phyloP scores from a whole-genome alignment of 2,329 filamentous ascomycete genomes.

The Xylariaceae sp. region DNA sequence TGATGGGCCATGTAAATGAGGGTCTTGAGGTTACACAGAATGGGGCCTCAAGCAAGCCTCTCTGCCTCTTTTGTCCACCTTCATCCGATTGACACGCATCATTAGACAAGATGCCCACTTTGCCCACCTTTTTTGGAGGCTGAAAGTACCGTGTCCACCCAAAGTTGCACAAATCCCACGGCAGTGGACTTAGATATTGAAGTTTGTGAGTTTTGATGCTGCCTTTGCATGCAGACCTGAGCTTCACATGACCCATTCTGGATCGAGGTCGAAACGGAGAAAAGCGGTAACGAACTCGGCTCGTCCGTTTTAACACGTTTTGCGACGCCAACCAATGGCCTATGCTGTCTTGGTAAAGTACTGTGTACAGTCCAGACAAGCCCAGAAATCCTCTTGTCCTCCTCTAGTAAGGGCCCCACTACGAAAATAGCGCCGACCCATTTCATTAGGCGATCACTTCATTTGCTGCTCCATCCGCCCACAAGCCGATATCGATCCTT shows the following conservation, averaged over 20 bases:
- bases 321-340: too few species aligned
- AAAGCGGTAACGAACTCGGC: neutral
- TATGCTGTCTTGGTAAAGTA: too few species aligned
- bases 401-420: conserved; percentile 6
- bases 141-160: conserved; percentile 39
- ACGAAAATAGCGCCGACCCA: neutral
- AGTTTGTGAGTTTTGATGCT: neutral
- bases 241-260: neutral
- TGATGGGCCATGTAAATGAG: conserved; percentile 37
- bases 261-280: neutral
- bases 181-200: conserved; percentile 28
- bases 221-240: neutral
- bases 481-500: conserved; percentile 12
- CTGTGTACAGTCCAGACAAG: neutral
- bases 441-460: conserved; percentile 16
- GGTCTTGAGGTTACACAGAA: conserved; percentile 39
- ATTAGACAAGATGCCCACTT: conserved; percentile 14
- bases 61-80: conserved; percentile 13
- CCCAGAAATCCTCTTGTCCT: neutral
- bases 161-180: conserved; percentile 40
- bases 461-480: conserved; percentile 20
- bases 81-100: neutral
- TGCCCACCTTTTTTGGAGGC: conserved; percentile 30
- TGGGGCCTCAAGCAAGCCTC: conserved; percentile 37
- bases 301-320: neutral